Conservation (phyloP, 83 land plant species). For the Picea abies region DNA sequence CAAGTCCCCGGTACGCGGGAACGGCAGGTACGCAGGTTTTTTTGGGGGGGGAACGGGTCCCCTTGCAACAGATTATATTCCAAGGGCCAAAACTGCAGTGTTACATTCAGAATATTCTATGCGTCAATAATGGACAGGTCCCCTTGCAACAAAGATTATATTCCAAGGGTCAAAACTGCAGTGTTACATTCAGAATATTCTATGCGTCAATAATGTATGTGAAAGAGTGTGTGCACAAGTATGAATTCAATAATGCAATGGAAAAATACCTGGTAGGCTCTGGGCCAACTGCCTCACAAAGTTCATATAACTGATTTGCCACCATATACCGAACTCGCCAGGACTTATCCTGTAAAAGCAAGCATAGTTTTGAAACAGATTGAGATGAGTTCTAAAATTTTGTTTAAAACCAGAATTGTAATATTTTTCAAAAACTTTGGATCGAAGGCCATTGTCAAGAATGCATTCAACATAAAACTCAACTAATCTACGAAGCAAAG, state of each 20-base stretch:
- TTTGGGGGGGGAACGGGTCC: too few species aligned
- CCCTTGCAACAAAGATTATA: too few species aligned
- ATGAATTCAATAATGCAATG: not conserved
- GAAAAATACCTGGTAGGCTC: slow-evolving; percentile 83
- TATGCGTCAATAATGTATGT: not conserved
- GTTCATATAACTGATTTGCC: slow-evolving; percentile 94
- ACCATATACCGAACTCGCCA: slow-evolving; percentile 99
- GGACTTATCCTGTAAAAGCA: slow-evolving; percentile 79
- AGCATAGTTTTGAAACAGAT: not conserved
- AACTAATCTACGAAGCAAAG: not conserved
- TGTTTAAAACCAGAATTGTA: not conserved
- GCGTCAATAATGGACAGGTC: not conserved
- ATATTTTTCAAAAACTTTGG: not conserved
- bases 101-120: too few species aligned
- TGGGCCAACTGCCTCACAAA: slow-evolving; percentile 97
- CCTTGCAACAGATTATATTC: too few species aligned
- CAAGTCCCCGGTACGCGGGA: too few species aligned
- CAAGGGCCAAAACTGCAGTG: too few species aligned
- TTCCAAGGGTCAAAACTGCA: too few species aligned
- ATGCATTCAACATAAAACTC: not conserved
- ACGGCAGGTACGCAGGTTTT: too few species aligned
- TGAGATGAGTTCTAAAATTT: not conserved
- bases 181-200: too few species aligned
- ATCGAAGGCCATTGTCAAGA: not conserved
- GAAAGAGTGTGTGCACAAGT: not conserved